These are phyloP conservation scores for Ustilago bromivora DNA, from an alignment of 1,284 basidiomycete species.

Conservation along the genomic window DNA sequence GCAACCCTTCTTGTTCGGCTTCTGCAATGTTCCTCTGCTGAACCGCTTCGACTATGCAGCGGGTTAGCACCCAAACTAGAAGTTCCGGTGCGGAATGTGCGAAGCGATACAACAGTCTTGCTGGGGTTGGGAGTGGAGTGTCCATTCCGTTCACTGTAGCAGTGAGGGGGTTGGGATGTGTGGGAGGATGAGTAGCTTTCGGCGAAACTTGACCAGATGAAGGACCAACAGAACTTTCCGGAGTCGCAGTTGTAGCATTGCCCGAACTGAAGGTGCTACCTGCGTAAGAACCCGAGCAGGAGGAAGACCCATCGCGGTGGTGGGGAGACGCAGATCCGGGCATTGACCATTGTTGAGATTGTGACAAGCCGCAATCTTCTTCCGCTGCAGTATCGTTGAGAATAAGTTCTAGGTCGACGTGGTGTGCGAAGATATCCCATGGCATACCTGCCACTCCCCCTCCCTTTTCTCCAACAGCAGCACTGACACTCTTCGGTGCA, in stretches of 20 bases:
- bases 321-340: background rate
- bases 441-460: slow-evolving; percentile 16
- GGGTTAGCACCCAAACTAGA: slow-evolving; percentile 54
- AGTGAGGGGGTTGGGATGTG: background rate
- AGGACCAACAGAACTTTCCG: slow-evolving; percentile 33
- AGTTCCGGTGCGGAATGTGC: slow-evolving; percentile 55
- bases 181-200: background rate
- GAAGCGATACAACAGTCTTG: slow-evolving; percentile 59
- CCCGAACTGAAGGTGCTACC: background rate
- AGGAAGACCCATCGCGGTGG: slow-evolving; percentile 8
- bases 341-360: background rate
- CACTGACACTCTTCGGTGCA: slow-evolving; percentile 11
- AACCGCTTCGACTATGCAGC: slow-evolving; percentile 51
- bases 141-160: background rate
- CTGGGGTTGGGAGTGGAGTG: slow-evolving; percentile 33
- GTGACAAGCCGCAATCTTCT: slow-evolving; percentile 6
- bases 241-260: background rate
- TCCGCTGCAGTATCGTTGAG: slow-evolving; percentile 28
- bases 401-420: slow-evolving; percentile 38
- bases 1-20: slow-evolving; percentile 53
- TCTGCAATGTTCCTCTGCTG: slow-evolving; percentile 48
- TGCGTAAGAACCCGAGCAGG: slow-evolving; percentile 12
- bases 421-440: slow-evolving; percentile 34
- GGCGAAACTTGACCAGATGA: slow-evolving; percentile 30
- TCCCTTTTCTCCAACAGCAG: background rate